Base-by-base conservation (phyloP, 2,329 filamentous ascomycete genomes). In the Stenocarpella maydis region DNA sequence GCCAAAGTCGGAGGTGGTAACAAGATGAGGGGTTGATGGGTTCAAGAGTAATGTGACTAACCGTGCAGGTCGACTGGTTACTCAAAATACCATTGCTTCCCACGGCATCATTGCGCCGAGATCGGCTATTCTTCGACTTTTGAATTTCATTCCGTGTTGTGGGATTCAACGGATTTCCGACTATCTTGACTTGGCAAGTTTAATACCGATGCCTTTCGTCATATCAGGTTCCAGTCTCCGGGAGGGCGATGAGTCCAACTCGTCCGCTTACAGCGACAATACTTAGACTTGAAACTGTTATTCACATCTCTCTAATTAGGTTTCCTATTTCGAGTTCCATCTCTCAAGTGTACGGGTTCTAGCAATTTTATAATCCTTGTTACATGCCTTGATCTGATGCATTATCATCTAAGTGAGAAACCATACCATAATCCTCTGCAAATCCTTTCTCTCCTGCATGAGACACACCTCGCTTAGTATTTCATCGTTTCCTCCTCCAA, bases 401-500 rank as follows among this genome's bases (percentile, higher is more conserved):
- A n/a, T n/a, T n/a, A n/a, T n/a, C n/a, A n/a, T n/a, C n/a, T n/a
- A n/a, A n/a, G 19, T 34, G 21, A 17, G 5, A 34, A 26, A 17
- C 4, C 17, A 61, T 47, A 41, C 12, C 39, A 47, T 45, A 4
- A 61, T 47, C n/a, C n/a, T 61, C 19, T 61, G 41, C 26, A 61
- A 24, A 15, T 61, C 58, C 28, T 61, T 61, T 19, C 41, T 47
- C 21, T 61, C 41, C 26, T 61, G 58, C 58, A 61, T 61, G 6
- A 61, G 58, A 19, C 58, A 61, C 58, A 61, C 47, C 12, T 85
- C 82, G 0, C 78, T 79, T 60, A 84, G 77, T 70, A 85, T 84
- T 72, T 85, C 83, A 67, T 85, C 83, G 69, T 82, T 83, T 0
- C 83, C 83, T 24, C 82, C 82, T 17, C 82, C 81, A 0, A 84